These are phyloP conservation scores for Ilex aquifolium DNA, from an alignment of 257 asterid species.

Conservation along the genomic window DNA sequence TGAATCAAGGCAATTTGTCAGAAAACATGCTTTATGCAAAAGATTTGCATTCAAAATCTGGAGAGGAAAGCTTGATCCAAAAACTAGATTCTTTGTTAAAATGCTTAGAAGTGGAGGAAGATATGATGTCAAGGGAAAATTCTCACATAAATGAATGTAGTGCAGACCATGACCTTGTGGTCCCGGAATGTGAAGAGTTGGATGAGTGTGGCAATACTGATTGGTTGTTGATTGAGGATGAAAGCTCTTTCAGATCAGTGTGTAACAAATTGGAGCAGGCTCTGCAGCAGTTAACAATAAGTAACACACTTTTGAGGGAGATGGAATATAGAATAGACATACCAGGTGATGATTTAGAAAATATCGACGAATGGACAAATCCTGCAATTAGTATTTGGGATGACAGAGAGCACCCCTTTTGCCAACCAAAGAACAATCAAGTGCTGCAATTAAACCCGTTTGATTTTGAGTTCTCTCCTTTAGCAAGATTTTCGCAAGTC, in stretches of 20 bases:
- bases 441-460: constrained; percentile 4
- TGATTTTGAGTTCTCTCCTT: constrained; percentile 14
- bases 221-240: constrained; percentile 49
- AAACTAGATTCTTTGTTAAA: constrained; percentile 29
- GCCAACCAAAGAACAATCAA: constrained; percentile 13
- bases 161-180: constrained; percentile 31
- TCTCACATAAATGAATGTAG: constrained; percentile 35
- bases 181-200: constrained; percentile 34
- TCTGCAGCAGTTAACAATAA: constrained; percentile 36
- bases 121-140: constrained; percentile 32
- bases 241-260: constrained; percentile 36
- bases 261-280: constrained; percentile 44
- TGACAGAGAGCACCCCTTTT: constrained; percentile 1
- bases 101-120: constrained; percentile 36
- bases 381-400: constrained; percentile 10
- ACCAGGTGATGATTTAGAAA: constrained; percentile 15
- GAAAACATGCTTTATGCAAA: constrained; percentile 17
- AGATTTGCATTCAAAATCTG: constrained; percentile 20
- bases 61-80: constrained; percentile 28
- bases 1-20: constrained; percentile 15
- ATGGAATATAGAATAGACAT: constrained; percentile 30
- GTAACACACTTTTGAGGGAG: constrained; percentile 40
- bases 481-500: constrained; percentile 26
- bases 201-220: constrained; percentile 46
- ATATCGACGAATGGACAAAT: constrained; percentile 5